Percentiles rank a stretch among this genome's conserved stretches.
Conservation (phyloP, 306 rosid genomes). For the Quercus dentata region DNA sequence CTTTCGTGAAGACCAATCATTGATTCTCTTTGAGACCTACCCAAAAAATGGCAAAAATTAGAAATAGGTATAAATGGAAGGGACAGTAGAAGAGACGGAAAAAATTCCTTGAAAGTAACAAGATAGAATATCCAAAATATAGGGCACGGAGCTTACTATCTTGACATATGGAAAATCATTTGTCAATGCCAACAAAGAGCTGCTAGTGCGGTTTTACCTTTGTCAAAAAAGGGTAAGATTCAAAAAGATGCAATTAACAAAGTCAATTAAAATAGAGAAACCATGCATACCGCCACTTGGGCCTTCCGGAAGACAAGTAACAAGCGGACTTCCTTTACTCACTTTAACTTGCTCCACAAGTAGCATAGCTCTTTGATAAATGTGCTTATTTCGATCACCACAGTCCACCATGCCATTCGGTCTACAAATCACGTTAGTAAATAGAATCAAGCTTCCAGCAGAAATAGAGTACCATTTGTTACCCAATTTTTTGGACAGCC, state of each 20-base stretch:
- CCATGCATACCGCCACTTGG: conserved; percentile 69
- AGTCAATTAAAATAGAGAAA: conserved; percentile 13
- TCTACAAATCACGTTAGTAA: conserved; percentile 41
- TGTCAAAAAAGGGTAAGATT: conserved; percentile 42
- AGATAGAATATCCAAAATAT: neutral
- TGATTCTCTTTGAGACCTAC: conserved; percentile 85
- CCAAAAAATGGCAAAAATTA: conserved; percentile 19
- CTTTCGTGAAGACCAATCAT: conserved; percentile 98
- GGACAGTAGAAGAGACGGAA: neutral
- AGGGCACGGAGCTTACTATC: conserved; percentile 63
- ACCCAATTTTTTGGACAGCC: neutral
- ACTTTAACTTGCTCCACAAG: conserved; percentile 95
- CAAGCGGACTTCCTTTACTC: conserved; percentile 92
- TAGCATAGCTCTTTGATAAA: conserved; percentile 74
- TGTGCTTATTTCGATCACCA: conserved; percentile 81
- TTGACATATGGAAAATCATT: conserved; percentile 96
- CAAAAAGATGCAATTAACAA: conserved; percentile 27
- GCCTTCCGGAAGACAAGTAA: conserved; percentile 94
- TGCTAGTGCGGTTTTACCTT: conserved; percentile 93
- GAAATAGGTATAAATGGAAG: conserved; percentile 11
- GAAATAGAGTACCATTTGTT: neutral
- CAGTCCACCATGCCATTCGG: conserved; percentile 87
- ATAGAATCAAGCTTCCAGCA: neutral
- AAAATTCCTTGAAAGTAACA: neutral
- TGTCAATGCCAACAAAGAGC: conserved; percentile 95